Evolutionary conservation across 1,284 basidiomycete genomes (phyloP).

Genomic region (Amylostereum chailletii): DNA sequence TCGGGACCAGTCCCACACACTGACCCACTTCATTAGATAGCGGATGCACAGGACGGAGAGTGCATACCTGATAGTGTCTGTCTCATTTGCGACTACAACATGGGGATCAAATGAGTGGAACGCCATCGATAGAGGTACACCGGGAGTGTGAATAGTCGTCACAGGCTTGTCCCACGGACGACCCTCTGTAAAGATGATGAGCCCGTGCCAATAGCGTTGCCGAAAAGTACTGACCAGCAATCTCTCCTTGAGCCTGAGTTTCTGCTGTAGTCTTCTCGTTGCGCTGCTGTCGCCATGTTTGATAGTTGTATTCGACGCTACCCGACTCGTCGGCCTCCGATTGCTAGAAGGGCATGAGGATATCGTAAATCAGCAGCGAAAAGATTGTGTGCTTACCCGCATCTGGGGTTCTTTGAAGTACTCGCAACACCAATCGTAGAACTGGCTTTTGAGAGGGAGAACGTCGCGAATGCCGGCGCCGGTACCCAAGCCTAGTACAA

Average conservation of each 20-base stretch:
- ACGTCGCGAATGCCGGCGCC: constrained; percentile 63
- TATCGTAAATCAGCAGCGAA: constrained; percentile 6
- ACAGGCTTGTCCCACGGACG: constrained; percentile 79
- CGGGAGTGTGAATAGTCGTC: constrained; percentile 62
- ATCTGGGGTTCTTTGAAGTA: constrained; percentile 99
- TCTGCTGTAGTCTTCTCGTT: constrained; percentile 80
- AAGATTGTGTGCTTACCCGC: constrained; percentile 55
- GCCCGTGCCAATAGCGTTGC: not conserved
- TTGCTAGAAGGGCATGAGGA: constrained; percentile 42
- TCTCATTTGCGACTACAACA: constrained; percentile 80
- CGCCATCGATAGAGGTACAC: constrained; percentile 69
- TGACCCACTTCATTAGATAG: constrained; percentile 20
- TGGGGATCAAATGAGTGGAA: constrained; percentile 94
- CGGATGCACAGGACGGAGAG: constrained; percentile 2
- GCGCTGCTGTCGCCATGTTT: constrained; percentile 89
- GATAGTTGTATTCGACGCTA: constrained; percentile 88
- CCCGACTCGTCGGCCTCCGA: constrained; percentile 94
- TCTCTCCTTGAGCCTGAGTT: constrained; percentile 58
- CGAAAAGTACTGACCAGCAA: constrained; percentile 56
- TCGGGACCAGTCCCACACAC: constrained; percentile 93
- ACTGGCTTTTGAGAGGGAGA: constrained; percentile 84
- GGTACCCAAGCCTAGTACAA: constrained; percentile 68
- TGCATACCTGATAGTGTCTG: constrained; percentile 77
- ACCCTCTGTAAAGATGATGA: constrained; percentile 22
- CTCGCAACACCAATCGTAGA: constrained; percentile 95